A percentile compares a stretch with the other conserved stretches of the same genome.
phyloP scores from a whole-genome alignment of 2,329 filamentous ascomycete genomes.

The Ophiostoma sp. region DNA sequence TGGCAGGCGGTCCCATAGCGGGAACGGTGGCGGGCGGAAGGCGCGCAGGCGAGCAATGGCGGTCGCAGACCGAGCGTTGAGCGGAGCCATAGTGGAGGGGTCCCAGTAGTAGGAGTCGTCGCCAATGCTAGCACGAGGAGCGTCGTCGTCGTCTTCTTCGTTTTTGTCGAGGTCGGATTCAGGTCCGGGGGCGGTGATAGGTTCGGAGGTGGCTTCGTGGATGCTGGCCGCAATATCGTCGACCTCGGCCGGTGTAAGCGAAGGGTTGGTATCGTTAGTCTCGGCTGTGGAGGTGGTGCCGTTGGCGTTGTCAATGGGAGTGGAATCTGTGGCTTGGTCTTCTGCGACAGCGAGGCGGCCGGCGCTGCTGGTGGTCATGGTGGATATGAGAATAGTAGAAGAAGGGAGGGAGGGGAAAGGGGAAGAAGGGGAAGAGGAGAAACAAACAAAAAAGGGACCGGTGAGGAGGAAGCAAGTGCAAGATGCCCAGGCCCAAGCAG shows the following conservation, averaged over 20 bases:
- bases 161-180: conserved; percentile 15
- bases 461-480: neutral
- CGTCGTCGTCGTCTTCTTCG: conserved; percentile 26
- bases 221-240: conserved; percentile 21
- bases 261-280: neutral
- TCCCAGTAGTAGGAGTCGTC: conserved; percentile 57
- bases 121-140: conserved; percentile 17
- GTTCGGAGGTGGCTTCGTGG: conserved; percentile 13
- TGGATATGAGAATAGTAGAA: neutral
- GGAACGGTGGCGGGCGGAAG: conserved; percentile 61
- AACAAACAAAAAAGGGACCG: neutral
- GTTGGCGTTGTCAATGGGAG: neutral
- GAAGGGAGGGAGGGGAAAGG: neutral
- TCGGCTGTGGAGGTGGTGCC: neutral
- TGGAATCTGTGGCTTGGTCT: neutral
- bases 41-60: conserved; percentile 61
- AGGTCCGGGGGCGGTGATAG: neutral
- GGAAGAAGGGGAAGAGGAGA: neutral
- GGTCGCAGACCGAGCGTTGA: conserved; percentile 56
- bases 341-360: conserved; percentile 15
- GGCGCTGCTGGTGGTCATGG: conserved; percentile 18
- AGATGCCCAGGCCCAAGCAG: neutral
- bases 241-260: conserved; percentile 9
- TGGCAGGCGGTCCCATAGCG: conserved; percentile 62
- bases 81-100: conserved; percentile 56